phyloP scores from a whole-genome alignment of 2,329 filamentous ascomycete species.

The Exophiala xenobiotica region DNA sequence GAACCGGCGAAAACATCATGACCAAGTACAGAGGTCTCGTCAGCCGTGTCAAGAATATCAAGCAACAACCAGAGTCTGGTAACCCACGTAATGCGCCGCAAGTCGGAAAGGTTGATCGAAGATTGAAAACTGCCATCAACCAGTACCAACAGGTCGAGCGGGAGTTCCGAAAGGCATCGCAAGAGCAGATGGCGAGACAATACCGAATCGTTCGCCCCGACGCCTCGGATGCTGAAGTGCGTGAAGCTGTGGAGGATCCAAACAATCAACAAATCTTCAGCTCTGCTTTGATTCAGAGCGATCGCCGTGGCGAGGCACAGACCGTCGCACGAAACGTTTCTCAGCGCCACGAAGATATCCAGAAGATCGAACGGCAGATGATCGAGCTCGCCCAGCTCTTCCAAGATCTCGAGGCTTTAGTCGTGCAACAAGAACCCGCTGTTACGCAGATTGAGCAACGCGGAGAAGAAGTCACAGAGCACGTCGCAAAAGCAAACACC shows the following conservation, averaged over 20 bases:
- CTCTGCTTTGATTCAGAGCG: conserved; percentile 60
- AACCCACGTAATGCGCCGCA: conserved; percentile 73
- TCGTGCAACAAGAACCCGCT: conserved; percentile 80
- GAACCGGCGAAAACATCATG: conserved; percentile 76
- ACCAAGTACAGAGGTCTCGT: conserved; percentile 75
- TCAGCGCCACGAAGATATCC: conserved; percentile 79
- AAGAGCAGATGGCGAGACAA: conserved; percentile 82
- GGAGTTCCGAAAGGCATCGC: conserved; percentile 73
- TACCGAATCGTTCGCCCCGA: conserved; percentile 87
- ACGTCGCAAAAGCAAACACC: conserved; percentile 80
- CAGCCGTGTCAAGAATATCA: conserved; percentile 76
- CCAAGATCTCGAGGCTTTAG: conserved; percentile 81
- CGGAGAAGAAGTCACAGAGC: conserved; percentile 78
- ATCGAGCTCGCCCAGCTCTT: conserved; percentile 83
- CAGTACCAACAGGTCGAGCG: conserved; percentile 78
- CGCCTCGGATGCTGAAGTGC: conserved; percentile 74
- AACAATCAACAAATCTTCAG: conserved; percentile 75
- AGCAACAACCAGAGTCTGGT: conserved; percentile 74
- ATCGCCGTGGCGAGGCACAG: conserved; percentile 76
- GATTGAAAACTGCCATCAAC: conserved; percentile 77
- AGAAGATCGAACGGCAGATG: conserved; percentile 90
- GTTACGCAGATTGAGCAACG: conserved; percentile 82
- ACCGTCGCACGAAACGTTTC: conserved; percentile 76
- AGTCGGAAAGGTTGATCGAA: conserved; percentile 75
- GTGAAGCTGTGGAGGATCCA: conserved; percentile 70